Evolutionary conservation across 169 alveolate species (phyloP), one percentile per base, ranked within the genome.

Genomic region (Cytauxzoon felis): DNA sequence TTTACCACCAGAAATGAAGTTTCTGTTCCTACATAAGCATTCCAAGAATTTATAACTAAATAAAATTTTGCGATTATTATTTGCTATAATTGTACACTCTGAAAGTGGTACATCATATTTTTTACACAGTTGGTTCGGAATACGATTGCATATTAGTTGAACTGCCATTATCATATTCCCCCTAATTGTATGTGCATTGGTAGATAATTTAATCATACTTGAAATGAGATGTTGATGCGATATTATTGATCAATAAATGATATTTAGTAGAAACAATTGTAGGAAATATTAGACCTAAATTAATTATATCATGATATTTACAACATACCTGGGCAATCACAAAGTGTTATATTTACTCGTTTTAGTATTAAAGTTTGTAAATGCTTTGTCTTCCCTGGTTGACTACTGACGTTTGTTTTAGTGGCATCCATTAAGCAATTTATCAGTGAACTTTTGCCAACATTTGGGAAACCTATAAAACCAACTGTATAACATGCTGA

Each of bases 391-490:
- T 96, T 96, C 3, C 99, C 99, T 5, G 99, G 99, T 69, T 91
- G 92, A 32, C 93, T 72, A 32, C 98, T 96, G 11, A 97, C 99
- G 24, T 96, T 95, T 0, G 95, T 98, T 72, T 91, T 90, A 71
- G 96, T 96, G 36, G 68, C 79, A 21, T 94, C 94, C 85, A 94
- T 78, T 38, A 97, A 88, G n/a, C 96, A 96, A 72, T 97, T 97
- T 47, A 97, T 96, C 38, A 97, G 92, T 19, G 99, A 95, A 40
- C 98, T 93, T 82, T 97, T 97, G 27, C 99, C 99, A n/a, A 97
- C 99, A 80, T 97, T 97, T 13, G 99, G 99, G 80, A 91, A 96
- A n/a, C 99, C 99, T 6, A 96, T 96, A 87, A 93, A 91, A 16
- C 99, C 99, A 18, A 96, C 93, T 47, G 89, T 88, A 29, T 87